Evolutionary conservation across 805 yeast species (phyloP), one percentile per base, ranked within the genome.

Genomic region (Pichia phayaonensis): DNA sequence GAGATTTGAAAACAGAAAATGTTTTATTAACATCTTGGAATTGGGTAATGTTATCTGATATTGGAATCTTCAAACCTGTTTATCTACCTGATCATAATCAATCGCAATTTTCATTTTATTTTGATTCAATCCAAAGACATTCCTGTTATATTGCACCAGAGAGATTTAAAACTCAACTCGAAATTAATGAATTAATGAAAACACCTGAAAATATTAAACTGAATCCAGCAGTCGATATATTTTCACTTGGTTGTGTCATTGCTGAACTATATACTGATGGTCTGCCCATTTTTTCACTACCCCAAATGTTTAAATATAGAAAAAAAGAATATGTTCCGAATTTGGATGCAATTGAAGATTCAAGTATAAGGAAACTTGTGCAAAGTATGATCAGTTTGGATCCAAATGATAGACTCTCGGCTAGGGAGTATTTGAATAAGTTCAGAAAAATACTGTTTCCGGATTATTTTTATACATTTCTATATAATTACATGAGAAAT

Each of bases 121-220:
- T 90, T 63, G 98, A 94, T 67, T 87, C 92, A 3, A 86, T 95
- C 2, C 87, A 81, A 62, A 73, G 97, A 56, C 75, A 96, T 59
- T 77, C 81, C 2, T 94, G 99, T 66, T 92, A 92, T 65, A 66
- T 94, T 42, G 98, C 99, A 0, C 99, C 99, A 0, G 99, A 94
- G 63, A 71, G 99, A 56, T 92, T 94, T 60, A 57, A 68, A 5
- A 61, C 61, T 2, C 65, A 60, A 5, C 63, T 58, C 7, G 57
- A 57, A 40, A 52, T 53, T 1, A 49, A 66, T 53, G 40, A 56
- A 39, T 34, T 41, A 31, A 50, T 43, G 42, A 45, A 23, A 18
- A 42, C 41, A 46, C 46, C 31, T 10, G 44, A 22, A 31, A 42
- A 21, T 50, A 72, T 65, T 2, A 58, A 56, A 15, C 62, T 86